Conservation (phyloP, 2,329 filamentous ascomycete species). For the Nannizzia gypsea region DNA sequence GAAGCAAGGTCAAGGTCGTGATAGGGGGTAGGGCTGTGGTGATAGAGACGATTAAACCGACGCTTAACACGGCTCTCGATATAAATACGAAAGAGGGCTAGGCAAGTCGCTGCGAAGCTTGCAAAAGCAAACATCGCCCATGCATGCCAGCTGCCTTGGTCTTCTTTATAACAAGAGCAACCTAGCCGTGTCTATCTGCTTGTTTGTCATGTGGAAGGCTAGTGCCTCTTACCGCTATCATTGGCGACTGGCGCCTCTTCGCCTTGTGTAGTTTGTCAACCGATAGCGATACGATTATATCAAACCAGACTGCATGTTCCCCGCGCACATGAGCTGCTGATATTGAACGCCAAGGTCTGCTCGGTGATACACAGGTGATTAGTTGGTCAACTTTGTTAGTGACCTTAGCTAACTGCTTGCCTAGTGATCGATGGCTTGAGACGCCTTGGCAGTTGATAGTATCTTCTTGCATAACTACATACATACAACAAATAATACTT, state of each 20-base stretch:
- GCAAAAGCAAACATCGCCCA: slow-evolving; percentile 1
- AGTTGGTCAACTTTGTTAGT: neutral
- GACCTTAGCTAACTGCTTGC: neutral
- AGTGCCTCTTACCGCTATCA: neutral
- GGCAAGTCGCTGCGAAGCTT: neutral
- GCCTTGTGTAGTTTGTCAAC: neutral
- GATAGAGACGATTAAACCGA: neutral
- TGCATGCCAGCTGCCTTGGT: neutral
- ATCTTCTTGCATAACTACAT: no score
- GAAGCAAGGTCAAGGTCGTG: neutral
- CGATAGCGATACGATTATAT: neutral
- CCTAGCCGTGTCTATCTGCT: neutral
- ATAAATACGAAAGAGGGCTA: neutral
- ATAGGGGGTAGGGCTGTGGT: neutral
- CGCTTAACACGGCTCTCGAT: neutral
- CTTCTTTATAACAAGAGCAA: neutral
- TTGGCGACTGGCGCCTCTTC: neutral
- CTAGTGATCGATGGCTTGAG: neutral
- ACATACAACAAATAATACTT: no score
- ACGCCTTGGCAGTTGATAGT: neutral
- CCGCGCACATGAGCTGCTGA: neutral
- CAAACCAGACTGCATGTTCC: neutral
- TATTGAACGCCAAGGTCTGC: neutral
- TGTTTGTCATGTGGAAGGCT: neutral
- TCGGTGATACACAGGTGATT: neutral